A percentile compares a stretch with the other conserved stretches of the same genome.
Conservation (phyloP, 495 filamentous ascomycete genomes). For the Staphylotrichum longicolle region DNA sequence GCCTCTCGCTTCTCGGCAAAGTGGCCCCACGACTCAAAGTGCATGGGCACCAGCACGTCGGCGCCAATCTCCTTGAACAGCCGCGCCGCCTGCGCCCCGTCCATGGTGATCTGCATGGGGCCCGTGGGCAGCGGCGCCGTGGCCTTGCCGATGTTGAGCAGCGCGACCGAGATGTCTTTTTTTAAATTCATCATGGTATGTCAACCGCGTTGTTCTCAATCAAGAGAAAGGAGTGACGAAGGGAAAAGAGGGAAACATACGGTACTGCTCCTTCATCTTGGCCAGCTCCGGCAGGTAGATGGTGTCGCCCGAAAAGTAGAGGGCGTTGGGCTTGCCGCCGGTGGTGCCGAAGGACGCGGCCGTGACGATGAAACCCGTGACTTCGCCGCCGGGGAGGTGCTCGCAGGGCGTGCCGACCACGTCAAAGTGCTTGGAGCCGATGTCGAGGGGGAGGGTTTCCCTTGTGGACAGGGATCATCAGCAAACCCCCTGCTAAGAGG, state of each 20-base stretch:
- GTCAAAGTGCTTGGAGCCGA: conserved; percentile 45
- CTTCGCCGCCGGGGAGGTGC: conserved; percentile 49
- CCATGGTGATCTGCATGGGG: conserved; percentile 50
- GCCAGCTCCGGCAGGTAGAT: conserved; percentile 49
- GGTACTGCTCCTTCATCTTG: conserved; percentile 34
- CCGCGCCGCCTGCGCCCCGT: conserved; percentile 44
- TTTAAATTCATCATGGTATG: neutral
- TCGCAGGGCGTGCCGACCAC: conserved; percentile 48
- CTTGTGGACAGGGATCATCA: neutral
- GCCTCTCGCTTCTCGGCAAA: conserved; percentile 41
- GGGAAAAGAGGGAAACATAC: conserved; percentile 1
- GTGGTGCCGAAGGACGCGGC: conserved; percentile 40
- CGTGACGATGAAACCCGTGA: conserved; percentile 49
- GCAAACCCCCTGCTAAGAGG: no score
- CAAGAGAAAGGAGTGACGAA: no score
- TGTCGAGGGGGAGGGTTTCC: conserved; percentile 23
- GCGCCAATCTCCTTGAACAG: conserved; percentile 46
- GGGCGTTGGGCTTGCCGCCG: conserved; percentile 48
- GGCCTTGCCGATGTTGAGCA: conserved; percentile 43
- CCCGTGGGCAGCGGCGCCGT: conserved; percentile 30
- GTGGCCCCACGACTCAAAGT: conserved; percentile 54
- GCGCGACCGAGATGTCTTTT: conserved; percentile 35
- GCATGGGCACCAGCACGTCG: conserved; percentile 52
- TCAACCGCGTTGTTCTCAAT: no score
- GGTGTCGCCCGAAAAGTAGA: conserved; percentile 58